Evolutionary conservation across 805 yeast genomes (phyloP), one percentile per base, ranked within the genome.

Genomic region (Limtongia smithiae): DNA sequence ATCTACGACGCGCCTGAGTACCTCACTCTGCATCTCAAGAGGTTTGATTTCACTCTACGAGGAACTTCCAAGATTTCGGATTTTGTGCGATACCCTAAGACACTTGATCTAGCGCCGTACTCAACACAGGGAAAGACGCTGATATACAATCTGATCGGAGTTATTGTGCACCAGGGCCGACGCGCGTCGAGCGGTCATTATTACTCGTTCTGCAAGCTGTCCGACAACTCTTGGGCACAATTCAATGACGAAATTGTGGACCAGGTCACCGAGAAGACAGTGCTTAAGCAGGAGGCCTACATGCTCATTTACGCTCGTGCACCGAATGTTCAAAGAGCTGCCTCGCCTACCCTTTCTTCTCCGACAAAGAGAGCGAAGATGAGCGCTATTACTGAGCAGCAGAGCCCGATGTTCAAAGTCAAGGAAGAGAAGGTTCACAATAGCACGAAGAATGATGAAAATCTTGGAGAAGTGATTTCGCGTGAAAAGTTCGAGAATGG

Each of bases 121-220:
- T 57, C 60, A 3, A 49, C 59, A 5, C 44, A 50, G 4, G 51
- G 57, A 22, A 53, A 57, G 6, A 55, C 70, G 9, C 46, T 56
- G 4, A 69, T 71, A 32, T 93, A 93, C 68, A 83, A 82, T 64
- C 74, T 93, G 57, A 74, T 80, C 15, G 80, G 90, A 20, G 96
- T 91, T 15, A 85, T 91, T 52, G 91, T 89, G 3, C 98, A 93
- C 64, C 96, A 87, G 61, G 98, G 98, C 35, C 75, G 97, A 55
- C 85, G 96, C 1, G 82, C 90, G 12, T 81, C 89, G 38, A 82
- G 93, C 2, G 98, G 98, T 3, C 98, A 93, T 67, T 93, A 93
- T 63, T 79, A 89, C 51, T 85, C 95, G 0, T 88, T 86, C 64
- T 86, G 96, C 64, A 78, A 84, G 55, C 96, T 90, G 67, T 95